Percentiles rank a stretch among this genome's conserved stretches.
These are phyloP conservation scores for Pseudoturritis turrita DNA, from an alignment of 345 rosid species.

Conservation along the genomic window DNA sequence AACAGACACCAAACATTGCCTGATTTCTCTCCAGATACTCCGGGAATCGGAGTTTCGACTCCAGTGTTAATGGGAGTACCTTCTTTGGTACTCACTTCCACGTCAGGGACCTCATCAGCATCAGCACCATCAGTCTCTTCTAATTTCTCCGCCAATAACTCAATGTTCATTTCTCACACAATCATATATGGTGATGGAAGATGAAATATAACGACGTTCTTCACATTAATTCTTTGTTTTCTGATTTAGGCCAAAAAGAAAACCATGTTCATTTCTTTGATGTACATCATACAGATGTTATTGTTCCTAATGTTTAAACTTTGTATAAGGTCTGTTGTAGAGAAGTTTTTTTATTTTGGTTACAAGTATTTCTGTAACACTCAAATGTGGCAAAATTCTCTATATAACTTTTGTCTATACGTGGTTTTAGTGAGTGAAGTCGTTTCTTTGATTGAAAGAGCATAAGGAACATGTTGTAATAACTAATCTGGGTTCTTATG, in stretches of 20 bases:
- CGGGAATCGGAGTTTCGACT: constrained; percentile 11
- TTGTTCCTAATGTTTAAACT: not conserved
- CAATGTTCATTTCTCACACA: constrained; percentile 29
- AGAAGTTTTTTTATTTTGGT: not conserved
- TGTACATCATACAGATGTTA: not conserved
- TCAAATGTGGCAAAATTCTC: not conserved
- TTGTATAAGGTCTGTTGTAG: not conserved
- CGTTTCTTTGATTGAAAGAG: not conserved
- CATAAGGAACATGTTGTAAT: no score
- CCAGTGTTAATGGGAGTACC: constrained; percentile 18
- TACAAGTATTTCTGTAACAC: not conserved
- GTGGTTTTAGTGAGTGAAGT: not conserved
- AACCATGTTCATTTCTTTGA: no score
- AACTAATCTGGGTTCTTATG: no score
- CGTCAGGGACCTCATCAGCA: constrained; percentile 9
- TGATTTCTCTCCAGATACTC: constrained; percentile 12
- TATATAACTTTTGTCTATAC: not conserved
- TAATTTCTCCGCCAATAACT: constrained; percentile 5
- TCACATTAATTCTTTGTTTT: not conserved
- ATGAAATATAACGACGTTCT: not conserved
- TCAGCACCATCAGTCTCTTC: constrained; percentile 8
- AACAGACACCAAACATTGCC: constrained; percentile 12
- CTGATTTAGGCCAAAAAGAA: no score
- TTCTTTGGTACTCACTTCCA: not conserved
- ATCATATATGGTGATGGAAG: constrained; percentile 31